These are phyloP conservation scores for Escallonia rubra DNA, from an alignment of 129 eudicot species.

Conservation along the genomic window DNA sequence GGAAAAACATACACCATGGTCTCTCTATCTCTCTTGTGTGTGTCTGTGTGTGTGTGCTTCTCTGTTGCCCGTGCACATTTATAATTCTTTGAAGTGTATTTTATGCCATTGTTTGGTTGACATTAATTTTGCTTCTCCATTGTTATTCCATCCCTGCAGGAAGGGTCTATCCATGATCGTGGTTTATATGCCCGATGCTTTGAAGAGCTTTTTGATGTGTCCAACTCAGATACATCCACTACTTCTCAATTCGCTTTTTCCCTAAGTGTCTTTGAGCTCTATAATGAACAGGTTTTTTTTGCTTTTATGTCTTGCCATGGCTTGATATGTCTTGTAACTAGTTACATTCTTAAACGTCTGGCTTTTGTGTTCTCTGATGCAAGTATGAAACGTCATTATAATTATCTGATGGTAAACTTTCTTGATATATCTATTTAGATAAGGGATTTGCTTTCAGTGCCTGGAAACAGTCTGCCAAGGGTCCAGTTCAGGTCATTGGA, in stretches of 20 bases:
- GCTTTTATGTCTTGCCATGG: not conserved
- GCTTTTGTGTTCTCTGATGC: not conserved
- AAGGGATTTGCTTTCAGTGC: slow-evolving; percentile 67
- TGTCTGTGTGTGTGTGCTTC: too few species aligned
- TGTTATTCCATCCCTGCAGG: slow-evolving; percentile 45
- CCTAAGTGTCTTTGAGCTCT: slow-evolving; percentile 70
- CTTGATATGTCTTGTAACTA: not conserved
- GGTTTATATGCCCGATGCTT: slow-evolving; percentile 92
- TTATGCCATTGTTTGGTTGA: not conserved
- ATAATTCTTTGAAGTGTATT: not conserved
- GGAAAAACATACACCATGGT: slow-evolving; percentile 99
- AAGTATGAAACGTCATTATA: not conserved
- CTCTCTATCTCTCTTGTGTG: slow-evolving; percentile 16
- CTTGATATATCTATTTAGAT: slow-evolving; percentile 37
- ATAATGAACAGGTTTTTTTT: slow-evolving; percentile 79
- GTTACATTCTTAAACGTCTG: not conserved
- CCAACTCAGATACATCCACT: slow-evolving; percentile 86
- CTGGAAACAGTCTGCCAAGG: slow-evolving; percentile 48
- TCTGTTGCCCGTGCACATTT: not conserved
- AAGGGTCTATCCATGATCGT: slow-evolving; percentile 98
- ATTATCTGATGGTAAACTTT: slow-evolving; percentile 14
- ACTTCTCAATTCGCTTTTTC: slow-evolving; percentile 81
- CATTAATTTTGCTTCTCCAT: not conserved
- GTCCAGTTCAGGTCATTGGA: slow-evolving; percentile 60
- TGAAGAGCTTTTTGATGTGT: slow-evolving; percentile 97